Evolutionary conservation across 805 yeast species (phyloP).

Genomic region (Metschnikowia aberdeeniae): DNA sequence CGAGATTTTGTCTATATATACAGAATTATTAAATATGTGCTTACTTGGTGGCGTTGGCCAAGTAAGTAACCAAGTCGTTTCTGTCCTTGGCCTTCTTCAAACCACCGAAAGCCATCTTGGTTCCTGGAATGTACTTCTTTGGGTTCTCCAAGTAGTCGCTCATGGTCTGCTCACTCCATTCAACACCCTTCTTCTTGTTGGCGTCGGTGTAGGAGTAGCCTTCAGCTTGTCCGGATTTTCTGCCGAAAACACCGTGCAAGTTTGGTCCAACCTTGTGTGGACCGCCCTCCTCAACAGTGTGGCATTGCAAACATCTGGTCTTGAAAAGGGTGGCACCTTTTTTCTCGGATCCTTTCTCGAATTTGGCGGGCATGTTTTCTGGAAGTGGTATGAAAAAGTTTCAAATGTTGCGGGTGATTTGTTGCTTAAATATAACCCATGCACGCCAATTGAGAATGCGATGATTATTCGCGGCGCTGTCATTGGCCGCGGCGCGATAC

Average conservation of each 20-base stretch:
- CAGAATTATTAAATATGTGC: conserved; percentile 5
- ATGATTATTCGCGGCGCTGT: conserved; percentile 12
- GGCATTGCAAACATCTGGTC: conserved; percentile 99
- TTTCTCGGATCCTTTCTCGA: conserved; percentile 43
- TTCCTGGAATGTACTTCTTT: conserved; percentile 99
- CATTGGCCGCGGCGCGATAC: conserved; percentile 13
- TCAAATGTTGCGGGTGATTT: conserved; percentile 1
- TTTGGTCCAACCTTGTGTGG: conserved; percentile 99
- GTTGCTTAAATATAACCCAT: conserved; percentile 11
- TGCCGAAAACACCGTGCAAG: conserved; percentile 90
- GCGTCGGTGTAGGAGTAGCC: conserved; percentile 98
- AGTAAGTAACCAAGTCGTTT: conserved; percentile 91
- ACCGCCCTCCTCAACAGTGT: conserved; percentile 93
- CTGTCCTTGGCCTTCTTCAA: conserved; percentile 98
- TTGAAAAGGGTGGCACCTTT: conserved; percentile 98
- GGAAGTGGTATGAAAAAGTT: not conserved
- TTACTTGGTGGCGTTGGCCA: conserved; percentile 45
- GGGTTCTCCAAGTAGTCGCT: conserved; percentile 97
- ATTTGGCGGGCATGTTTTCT: conserved; percentile 40
- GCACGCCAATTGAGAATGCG: conserved; percentile 16
- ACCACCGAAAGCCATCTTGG: conserved; percentile 99
- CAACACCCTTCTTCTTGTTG: conserved; percentile 91
- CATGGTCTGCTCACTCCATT: conserved; percentile 85
- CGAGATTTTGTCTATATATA: conserved; percentile 11
- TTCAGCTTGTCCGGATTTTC: conserved; percentile 85